Evolutionary conservation across 257 asterid species (phyloP).

Genomic region (Ophiorrhiza pumila): DNA sequence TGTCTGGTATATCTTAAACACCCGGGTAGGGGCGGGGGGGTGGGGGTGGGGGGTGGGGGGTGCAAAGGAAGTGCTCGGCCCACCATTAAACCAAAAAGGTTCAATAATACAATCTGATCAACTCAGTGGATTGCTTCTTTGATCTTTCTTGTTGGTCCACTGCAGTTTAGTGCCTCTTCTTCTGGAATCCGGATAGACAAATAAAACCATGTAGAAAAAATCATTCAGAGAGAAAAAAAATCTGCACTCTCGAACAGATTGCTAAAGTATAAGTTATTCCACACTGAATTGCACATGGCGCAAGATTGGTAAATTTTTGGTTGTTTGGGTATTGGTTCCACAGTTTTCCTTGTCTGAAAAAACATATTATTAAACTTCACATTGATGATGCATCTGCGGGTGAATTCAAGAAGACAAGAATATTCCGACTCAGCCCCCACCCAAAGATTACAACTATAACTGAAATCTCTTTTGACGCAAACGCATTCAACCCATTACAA

Average conservation of each 20-base stretch:
- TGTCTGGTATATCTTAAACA: background rate
- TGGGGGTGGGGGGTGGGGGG: too few species aligned
- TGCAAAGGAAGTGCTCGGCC: background rate
- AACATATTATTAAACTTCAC: too few species aligned
- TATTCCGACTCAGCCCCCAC: background rate
- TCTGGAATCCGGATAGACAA: background rate
- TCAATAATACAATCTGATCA: slow-evolving; percentile 14
- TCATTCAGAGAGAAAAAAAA: too few species aligned
- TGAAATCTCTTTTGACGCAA: background rate
- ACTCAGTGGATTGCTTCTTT: background rate
- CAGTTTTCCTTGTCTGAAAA: background rate
- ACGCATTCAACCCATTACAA: background rate
- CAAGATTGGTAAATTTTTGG: background rate
- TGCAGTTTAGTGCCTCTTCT: background rate
- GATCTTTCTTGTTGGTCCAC: slow-evolving; percentile 3
- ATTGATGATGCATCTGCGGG: background rate
- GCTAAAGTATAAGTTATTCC: too few species aligned
- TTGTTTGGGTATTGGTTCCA: too few species aligned
- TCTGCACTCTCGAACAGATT: too few species aligned
- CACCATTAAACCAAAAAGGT: slow-evolving; percentile 11
- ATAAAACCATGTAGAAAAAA: background rate
- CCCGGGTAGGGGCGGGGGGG: too few species aligned
- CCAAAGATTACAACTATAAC: background rate
- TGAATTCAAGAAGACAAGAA: background rate
- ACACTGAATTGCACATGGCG: too few species aligned